Evolutionary conservation across 768 basidiomycete species (phyloP).

Genomic region (Tylopilus sp.): DNA sequence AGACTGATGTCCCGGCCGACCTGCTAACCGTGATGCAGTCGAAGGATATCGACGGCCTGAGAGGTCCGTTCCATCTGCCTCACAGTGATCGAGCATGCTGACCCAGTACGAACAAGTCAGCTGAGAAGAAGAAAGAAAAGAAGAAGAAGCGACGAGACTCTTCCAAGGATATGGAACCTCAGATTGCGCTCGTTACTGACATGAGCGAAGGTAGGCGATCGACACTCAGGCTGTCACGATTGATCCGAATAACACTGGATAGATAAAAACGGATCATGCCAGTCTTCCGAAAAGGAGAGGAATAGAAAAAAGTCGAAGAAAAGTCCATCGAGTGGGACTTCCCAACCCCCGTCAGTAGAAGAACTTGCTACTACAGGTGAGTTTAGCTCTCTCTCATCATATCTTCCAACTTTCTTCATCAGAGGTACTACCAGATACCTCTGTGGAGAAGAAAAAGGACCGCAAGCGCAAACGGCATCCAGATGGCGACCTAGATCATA

Average conservation of each 20-base stretch:
- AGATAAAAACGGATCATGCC: slow-evolving; percentile 2
- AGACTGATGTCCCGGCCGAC: not conserved
- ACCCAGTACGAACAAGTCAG: slow-evolving; percentile 12
- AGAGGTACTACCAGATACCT: slow-evolving; percentile 5
- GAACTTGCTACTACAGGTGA: not conserved
- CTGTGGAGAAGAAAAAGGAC: slow-evolving; percentile 16
- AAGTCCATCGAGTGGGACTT: not conserved
- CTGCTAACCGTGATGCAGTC: not conserved
- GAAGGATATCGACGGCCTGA: not conserved
- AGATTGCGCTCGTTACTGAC: not conserved
- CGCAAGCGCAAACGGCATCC: slow-evolving; percentile 25
- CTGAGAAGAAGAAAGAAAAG: slow-evolving; percentile 35
- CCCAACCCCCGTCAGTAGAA: not conserved
- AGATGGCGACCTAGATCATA: not conserved
- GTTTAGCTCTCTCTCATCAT: not conserved
- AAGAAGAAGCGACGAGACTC: slow-evolving; percentile 27
- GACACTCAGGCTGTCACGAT: not conserved
- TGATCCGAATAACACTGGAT: not conserved
- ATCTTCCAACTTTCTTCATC: not conserved
- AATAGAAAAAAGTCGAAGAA: slow-evolving; percentile 15
- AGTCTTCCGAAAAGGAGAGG: slow-evolving; percentile 2
- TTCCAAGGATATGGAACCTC: slow-evolving; percentile 1
- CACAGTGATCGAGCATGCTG: not conserved
- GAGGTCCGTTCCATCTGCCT: slow-evolving; percentile 19
- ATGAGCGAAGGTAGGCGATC: slow-evolving; percentile 2